Conservation (phyloP, 208 protist genomes). For the Endotrypanum monterogeii region DNA sequence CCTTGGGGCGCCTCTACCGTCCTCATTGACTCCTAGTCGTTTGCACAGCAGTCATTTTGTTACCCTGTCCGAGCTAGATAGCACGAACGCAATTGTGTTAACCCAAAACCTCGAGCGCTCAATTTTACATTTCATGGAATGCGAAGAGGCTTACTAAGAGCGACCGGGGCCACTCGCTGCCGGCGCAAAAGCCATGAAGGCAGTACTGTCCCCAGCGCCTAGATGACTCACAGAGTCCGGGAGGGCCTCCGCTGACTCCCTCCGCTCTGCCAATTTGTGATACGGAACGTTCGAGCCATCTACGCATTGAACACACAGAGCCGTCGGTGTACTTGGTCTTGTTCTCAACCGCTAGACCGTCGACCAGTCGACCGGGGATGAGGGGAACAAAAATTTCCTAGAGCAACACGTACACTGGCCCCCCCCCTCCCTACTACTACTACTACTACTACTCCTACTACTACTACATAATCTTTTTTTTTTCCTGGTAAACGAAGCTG, state of each 20-base stretch:
- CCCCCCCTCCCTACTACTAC: no score
- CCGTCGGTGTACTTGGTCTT: background rate
- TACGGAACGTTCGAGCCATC: no score
- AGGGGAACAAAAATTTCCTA: slow-evolving; percentile 13
- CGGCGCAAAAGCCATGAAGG: background rate
- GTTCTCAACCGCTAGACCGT: background rate
- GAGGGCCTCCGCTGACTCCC: background rate
- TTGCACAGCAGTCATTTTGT: background rate
- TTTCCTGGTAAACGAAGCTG: background rate
- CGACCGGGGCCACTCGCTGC: background rate
- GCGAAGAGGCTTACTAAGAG: no score
- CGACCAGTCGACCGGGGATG: background rate
- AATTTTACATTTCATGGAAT: background rate
- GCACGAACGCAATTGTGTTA: background rate
- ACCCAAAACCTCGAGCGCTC: background rate
- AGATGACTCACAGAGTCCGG: background rate
- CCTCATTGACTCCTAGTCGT: background rate
- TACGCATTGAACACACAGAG: background rate
- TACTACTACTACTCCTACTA: no score
- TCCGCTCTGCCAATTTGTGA: background rate
- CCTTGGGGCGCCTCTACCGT: background rate
- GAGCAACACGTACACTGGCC: slow-evolving; percentile 19
- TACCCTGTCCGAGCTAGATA: background rate
- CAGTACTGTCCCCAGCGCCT: background rate
- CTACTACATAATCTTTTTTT: no score